These are phyloP conservation scores for Rhodamnia argentea DNA, from an alignment of 345 rosid genomes.

Conservation along the genomic window DNA sequence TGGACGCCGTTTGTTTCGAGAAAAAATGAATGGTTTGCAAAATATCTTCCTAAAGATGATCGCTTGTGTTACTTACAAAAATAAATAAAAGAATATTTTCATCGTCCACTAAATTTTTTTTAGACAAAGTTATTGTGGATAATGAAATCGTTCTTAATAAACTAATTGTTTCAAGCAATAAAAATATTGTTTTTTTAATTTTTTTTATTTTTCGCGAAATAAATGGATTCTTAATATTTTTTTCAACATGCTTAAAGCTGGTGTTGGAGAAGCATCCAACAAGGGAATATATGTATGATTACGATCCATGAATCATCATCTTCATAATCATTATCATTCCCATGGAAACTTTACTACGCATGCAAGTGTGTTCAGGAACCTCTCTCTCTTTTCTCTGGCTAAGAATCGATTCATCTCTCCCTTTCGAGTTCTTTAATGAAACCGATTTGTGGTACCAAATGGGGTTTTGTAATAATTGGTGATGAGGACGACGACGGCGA, in stretches of 20 bases:
- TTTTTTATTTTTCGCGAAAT: too few species aligned
- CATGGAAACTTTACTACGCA: not conserved
- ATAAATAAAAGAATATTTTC: too few species aligned
- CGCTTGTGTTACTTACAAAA: too few species aligned
- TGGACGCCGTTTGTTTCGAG: too few species aligned
- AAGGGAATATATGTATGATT: not conserved
- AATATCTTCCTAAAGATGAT: too few species aligned
- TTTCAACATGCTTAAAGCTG: not conserved
- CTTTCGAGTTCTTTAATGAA: not conserved
- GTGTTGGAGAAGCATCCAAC: not conserved
- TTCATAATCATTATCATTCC: not conserved
- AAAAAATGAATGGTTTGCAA: too few species aligned
- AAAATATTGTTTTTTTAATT: too few species aligned
- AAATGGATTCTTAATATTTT: not conserved
- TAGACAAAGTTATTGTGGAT: too few species aligned
- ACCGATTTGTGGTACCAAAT: not conserved
- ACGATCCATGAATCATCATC: not conserved
- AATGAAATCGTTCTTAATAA: too few species aligned
- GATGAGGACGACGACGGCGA: not conserved
- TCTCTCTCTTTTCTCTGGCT: not conserved
- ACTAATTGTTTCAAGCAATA: too few species aligned
- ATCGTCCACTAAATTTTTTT: too few species aligned
- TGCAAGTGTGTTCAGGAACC: not conserved
- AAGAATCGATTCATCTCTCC: not conserved
- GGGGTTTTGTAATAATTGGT: not conserved